Evolutionary conservation across 495 filamentous ascomycete genomes (phyloP).

Genomic region (Penicillium mononematosum): DNA sequence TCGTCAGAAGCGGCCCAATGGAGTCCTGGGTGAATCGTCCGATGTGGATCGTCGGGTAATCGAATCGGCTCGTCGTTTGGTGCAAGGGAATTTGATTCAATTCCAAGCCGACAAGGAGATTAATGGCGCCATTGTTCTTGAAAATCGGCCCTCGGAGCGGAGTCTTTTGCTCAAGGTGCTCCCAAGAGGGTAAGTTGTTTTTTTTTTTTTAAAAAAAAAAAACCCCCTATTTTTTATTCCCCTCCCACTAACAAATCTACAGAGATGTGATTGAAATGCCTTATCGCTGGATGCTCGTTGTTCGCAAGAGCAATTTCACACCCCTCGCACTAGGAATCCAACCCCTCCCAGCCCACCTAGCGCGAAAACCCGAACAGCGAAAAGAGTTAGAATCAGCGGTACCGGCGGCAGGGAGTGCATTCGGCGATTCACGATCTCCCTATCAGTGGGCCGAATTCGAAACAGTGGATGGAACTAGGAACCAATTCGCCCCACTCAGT

Average conservation of each 20-base stretch:
- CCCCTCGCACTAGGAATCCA: slow-evolving; percentile 55
- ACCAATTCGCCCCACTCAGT: slow-evolving; percentile 49
- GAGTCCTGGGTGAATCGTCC: slow-evolving; percentile 66
- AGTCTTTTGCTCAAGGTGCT: slow-evolving; percentile 78
- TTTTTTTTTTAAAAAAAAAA: slow-evolving; percentile 15
- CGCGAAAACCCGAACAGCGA: slow-evolving; percentile 46
- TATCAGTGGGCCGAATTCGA: slow-evolving; percentile 85
- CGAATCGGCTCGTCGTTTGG: slow-evolving; percentile 64
- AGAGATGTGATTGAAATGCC: slow-evolving; percentile 55
- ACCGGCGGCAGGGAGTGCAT: slow-evolving; percentile 57
- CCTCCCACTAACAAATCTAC: slow-evolving; percentile 8
- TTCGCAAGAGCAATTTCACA: slow-evolving; percentile 52
- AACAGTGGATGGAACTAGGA: slow-evolving; percentile 46
- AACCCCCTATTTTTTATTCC: no score
- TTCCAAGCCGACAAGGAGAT: slow-evolving; percentile 87
- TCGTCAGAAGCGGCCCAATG: slow-evolving; percentile 75
- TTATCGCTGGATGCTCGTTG: slow-evolving; percentile 55
- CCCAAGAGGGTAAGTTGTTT: slow-evolving; percentile 72
- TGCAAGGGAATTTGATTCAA: slow-evolving; percentile 77
- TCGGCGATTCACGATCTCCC: slow-evolving; percentile 54
- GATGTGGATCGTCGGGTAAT: slow-evolving; percentile 58
- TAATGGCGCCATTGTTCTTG: slow-evolving; percentile 83
- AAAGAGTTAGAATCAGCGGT: slow-evolving; percentile 49
- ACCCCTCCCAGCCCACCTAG: slow-evolving; percentile 58
- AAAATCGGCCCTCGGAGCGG: slow-evolving; percentile 68